Evolutionary conservation across 768 basidiomycete species (phyloP).

Genomic region (Boletus tylopilopsis): DNA sequence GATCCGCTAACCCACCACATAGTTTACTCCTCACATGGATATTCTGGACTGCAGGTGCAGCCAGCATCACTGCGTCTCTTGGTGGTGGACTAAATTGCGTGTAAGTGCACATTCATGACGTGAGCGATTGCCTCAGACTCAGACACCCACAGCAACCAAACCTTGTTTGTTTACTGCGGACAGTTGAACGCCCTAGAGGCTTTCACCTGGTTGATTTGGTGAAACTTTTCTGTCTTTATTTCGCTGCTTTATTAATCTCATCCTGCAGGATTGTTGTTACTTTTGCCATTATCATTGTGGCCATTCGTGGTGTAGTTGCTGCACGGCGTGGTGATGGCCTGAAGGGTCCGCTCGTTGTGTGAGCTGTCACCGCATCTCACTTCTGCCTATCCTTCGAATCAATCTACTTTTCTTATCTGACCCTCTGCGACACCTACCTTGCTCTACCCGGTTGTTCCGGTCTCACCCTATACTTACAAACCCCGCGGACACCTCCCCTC

Average conservation of each 20-base stretch:
- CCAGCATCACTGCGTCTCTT: slow-evolving; percentile 60
- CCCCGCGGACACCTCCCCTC: slow-evolving; percentile 9
- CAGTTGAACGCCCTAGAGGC: slow-evolving; percentile 74
- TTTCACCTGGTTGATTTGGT: slow-evolving; percentile 78
- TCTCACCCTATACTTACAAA: neutral
- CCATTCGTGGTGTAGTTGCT: slow-evolving; percentile 56
- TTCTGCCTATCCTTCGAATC: slow-evolving; percentile 5
- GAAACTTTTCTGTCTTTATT: slow-evolving; percentile 2
- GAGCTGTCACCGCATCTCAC: slow-evolving; percentile 2
- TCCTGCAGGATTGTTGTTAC: slow-evolving; percentile 58
- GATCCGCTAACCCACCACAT: slow-evolving; percentile 5
- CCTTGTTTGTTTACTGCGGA: slow-evolving; percentile 57
- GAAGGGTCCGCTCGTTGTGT: slow-evolving; percentile 49
- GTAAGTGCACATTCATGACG: slow-evolving; percentile 32
- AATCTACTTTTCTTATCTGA: slow-evolving; percentile 1
- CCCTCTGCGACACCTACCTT: neutral
- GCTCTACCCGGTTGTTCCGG: neutral
- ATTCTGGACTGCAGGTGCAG: slow-evolving; percentile 72
- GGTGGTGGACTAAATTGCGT: slow-evolving; percentile 70
- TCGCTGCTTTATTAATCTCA: neutral
- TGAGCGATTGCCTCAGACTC: neutral
- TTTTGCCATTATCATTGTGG: slow-evolving; percentile 52
- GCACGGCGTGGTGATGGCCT: slow-evolving; percentile 66
- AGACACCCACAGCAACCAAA: slow-evolving; percentile 33
- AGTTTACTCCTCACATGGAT: slow-evolving; percentile 73